Evolutionary conservation across 2,329 filamentous ascomycete species (phyloP), one percentile per base, ranked within the genome.

Genomic region (Fusarium sp.): DNA sequence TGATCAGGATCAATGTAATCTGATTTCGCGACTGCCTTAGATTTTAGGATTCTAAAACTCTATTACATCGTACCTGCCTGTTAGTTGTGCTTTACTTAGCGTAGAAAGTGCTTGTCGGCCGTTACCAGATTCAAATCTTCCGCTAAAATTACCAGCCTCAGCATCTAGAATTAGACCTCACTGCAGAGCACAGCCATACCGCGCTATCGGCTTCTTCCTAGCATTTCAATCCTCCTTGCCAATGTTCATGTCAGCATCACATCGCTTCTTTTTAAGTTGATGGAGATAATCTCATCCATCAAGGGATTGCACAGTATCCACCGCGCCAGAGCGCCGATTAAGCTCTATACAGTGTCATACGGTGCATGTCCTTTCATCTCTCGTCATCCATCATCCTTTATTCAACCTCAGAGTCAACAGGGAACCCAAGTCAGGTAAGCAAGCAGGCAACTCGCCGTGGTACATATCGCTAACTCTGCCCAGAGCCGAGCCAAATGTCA

Each of bases 221-320:
- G 61, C 66, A 69, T 66, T 45, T 34, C 18, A 66, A 70, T 70
- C 57, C 66, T 67, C 49, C 49, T 62, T n/a, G 26, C 13, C 40
- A 26, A 28, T 33, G 46, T 55, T 62, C 46, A 28, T 41, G 26
- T 69, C 46, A 57, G 60, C 65, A 65, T 57, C 38, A 49, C 42
- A 47, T 67, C 57, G 53, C 47, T 31, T 56, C 47, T 38, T 23
- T 47, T 40, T 42, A 9, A 57, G 59, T 33, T 42, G 37, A 42
- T 51, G 36, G 44, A 62, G 41, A 44, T 57, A 64, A 64, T 65
- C 54, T 61, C 50, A 54, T 47, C 55, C 44, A 34, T 45, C 40
- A 52, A 47, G 45, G 50, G 46, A 30, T 30, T 30, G 30, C 8
- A 69, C 41, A 33, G 51, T 56, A 57, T 47, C 61, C 61, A 63